phyloP scores from a whole-genome alignment of 73 alveolate species.

The Paramecium caudatum region DNA sequence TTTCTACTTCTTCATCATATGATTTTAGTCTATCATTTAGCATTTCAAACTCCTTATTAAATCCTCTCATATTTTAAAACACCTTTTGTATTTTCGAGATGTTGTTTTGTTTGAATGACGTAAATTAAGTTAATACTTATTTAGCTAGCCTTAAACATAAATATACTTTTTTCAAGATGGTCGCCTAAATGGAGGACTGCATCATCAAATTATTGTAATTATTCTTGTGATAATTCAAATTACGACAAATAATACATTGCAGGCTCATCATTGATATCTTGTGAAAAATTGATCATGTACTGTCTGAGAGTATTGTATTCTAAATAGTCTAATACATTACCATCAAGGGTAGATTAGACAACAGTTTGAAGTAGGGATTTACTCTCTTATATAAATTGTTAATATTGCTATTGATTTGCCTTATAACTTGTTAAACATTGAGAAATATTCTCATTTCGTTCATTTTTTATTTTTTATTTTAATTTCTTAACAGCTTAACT shows the following conservation, averaged over 20 bases:
- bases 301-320: conserved; percentile 57
- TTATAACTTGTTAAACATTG: conserved; percentile 7
- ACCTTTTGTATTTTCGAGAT: neutral
- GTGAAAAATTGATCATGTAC: conserved; percentile 45
- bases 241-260: conserved; percentile 39
- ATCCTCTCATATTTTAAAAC: conserved; percentile 17
- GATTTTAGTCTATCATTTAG: neutral
- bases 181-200: conserved; percentile 26
- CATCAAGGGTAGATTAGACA: conserved; percentile 47
- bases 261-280: conserved; percentile 42
- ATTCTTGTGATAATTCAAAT: conserved; percentile 21
- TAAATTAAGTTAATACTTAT: neutral
- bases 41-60: conserved; percentile 12
- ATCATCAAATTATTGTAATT: conserved; percentile 44
- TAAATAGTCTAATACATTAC: neutral
- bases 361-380: conserved; percentile 32
- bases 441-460: conserved; percentile 14
- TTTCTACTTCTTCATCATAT: conserved; percentile 63
- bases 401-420: neutral
- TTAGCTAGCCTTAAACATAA: neutral
- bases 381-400: conserved; percentile 36
- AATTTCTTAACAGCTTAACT: neutral
- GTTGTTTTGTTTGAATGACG: neutral
- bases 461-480: conserved; percentile 32
- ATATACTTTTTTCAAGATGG: conserved; percentile 48